Conservation (phyloP, 2,329 filamentous ascomycete species). For the Tricladium varicosporioides region DNA sequence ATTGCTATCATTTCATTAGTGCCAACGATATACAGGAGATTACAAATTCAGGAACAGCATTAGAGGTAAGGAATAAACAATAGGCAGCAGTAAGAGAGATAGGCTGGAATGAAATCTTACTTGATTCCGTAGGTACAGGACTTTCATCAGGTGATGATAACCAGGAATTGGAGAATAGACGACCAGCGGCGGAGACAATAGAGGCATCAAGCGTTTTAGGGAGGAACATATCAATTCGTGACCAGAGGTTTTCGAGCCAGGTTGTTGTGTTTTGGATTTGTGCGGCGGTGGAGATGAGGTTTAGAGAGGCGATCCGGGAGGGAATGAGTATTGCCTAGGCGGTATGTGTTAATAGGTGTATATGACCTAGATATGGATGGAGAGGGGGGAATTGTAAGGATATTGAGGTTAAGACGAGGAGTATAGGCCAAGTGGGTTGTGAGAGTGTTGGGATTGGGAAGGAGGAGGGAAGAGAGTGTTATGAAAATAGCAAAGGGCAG, state of each 20-base stretch:
- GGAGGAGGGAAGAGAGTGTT: no score
- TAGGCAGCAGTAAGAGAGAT: slow-evolving; percentile 30
- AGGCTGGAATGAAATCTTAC: slow-evolving; percentile 14
- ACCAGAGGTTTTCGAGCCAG: slow-evolving; percentile 63
- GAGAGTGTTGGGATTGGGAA: neutral
- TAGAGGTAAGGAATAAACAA: no score
- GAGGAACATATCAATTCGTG: slow-evolving; percentile 55
- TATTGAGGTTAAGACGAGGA: no score
- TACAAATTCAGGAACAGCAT: no score
- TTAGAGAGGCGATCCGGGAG: slow-evolving; percentile 52
- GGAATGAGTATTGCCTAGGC: slow-evolving; percentile 50
- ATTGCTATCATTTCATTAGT: no score
- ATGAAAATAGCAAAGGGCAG: no score
- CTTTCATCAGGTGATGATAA: slow-evolving; percentile 59
- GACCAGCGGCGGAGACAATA: slow-evolving; percentile 60
- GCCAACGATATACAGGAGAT: no score
- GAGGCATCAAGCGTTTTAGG: slow-evolving; percentile 69
- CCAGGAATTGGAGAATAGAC: slow-evolving; percentile 66
- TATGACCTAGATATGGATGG: no score
- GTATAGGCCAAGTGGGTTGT: no score
- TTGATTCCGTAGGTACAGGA: slow-evolving; percentile 45
- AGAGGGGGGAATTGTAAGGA: no score
- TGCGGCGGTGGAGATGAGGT: slow-evolving; percentile 61
- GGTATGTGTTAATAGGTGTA: no score
- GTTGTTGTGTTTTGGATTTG: slow-evolving; percentile 58